Percentiles rank a stretch among this genome's conserved stretches.
Conservation (phyloP, 306 rosid genomes). For the Malus fusca region DNA sequence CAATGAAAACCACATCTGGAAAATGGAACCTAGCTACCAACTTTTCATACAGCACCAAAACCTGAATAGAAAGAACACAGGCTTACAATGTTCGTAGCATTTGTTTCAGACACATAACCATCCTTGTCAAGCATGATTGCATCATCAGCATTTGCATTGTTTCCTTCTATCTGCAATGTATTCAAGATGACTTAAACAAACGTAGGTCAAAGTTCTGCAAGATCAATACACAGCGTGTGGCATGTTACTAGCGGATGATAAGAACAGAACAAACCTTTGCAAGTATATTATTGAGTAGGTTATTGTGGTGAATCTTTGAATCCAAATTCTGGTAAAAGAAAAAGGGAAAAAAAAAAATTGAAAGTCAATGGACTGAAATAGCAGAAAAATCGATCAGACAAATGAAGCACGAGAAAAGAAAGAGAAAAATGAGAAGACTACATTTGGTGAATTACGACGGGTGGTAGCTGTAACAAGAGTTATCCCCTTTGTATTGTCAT, state of each 20-base stretch:
- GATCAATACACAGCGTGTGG: background rate
- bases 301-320: slow-evolving; percentile 96
- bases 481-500: slow-evolving; percentile 65
- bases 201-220: background rate
- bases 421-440: slow-evolving; percentile 25
- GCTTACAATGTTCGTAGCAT: slow-evolving; percentile 81
- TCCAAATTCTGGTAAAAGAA: slow-evolving; percentile 57
- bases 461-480: slow-evolving; percentile 74
- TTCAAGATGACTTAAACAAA: slow-evolving; percentile 9
- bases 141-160: slow-evolving; percentile 74
- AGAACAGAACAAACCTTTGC: slow-evolving; percentile 54
- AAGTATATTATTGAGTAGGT: slow-evolving; percentile 79
- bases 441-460: slow-evolving; percentile 83
- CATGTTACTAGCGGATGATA: background rate
- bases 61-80: slow-evolving; percentile 10
- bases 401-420: background rate
- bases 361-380: slow-evolving; percentile 3
- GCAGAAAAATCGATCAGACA: slow-evolving; percentile 6
- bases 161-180: slow-evolving; percentile 73
- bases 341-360: background rate
- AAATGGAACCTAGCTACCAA: background rate
- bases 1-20: background rate
- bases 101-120: slow-evolving; percentile 82
- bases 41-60: background rate
- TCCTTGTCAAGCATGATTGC: slow-evolving; percentile 86